Percentiles rank a stretch among this genome's conserved stretches.
phyloP scores from a whole-genome alignment of 1,139 yeast species.

The Yamadazyma conglobata region DNA sequence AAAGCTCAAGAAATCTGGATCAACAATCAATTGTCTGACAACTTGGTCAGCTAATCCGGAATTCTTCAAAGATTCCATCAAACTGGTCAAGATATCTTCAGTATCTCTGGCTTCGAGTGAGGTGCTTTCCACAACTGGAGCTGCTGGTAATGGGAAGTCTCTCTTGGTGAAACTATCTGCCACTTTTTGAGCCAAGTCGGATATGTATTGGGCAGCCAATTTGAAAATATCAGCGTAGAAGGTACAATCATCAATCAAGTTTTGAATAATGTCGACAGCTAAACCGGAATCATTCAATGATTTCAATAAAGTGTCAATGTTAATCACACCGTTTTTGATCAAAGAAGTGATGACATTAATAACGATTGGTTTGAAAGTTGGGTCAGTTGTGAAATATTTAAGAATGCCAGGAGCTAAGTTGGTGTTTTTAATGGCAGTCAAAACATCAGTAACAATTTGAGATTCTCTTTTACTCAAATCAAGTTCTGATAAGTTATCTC shows the following conservation, averaged over 20 bases:
- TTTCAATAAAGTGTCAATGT: slow-evolving; percentile 37
- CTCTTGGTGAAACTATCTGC: slow-evolving; percentile 25
- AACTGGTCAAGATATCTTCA: slow-evolving; percentile 27
- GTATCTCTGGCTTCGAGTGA: slow-evolving; percentile 13
- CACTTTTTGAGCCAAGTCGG: slow-evolving; percentile 29
- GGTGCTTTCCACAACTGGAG: slow-evolving; percentile 7
- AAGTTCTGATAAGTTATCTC: slow-evolving; percentile 21
- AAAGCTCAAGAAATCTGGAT: slow-evolving; percentile 35
- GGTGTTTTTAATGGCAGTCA: slow-evolving; percentile 37
- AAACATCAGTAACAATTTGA: slow-evolving; percentile 42
- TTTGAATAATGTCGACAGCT: slow-evolving; percentile 36
- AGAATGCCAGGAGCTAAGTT: slow-evolving; percentile 38
- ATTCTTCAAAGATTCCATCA: slow-evolving; percentile 44
- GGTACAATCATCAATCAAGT: slow-evolving; percentile 38
- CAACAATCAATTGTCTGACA: slow-evolving; percentile 38
- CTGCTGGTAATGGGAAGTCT: slow-evolving; percentile 13
- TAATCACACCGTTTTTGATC: slow-evolving; percentile 33
- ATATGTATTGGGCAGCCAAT: slow-evolving; percentile 30
- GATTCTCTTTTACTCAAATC: slow-evolving; percentile 38
- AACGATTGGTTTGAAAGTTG: slow-evolving; percentile 29
- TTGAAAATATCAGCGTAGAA: slow-evolving; percentile 42
- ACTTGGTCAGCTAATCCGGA: slow-evolving; percentile 45
- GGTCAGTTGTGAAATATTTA: slow-evolving; percentile 31
- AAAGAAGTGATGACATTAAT: slow-evolving; percentile 26
- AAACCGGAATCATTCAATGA: slow-evolving; percentile 45